Evolutionary conservation across 2,329 filamentous ascomycete species (phyloP).

Genomic region (Fusarium keratoplasticum): DNA sequence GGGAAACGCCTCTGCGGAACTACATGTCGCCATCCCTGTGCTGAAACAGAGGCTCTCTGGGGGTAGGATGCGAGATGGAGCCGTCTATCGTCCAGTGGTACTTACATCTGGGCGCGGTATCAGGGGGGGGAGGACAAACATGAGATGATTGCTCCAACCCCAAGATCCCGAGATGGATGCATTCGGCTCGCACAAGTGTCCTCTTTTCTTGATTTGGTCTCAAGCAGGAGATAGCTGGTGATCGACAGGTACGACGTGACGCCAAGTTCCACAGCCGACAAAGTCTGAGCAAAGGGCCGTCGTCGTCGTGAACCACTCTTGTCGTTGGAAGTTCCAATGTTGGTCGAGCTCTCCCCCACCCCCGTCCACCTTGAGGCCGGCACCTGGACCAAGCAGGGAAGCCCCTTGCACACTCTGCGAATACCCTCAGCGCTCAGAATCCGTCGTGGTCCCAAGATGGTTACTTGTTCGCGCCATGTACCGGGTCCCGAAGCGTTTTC

Average conservation of each 20-base stretch:
- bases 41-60: conserved; percentile 45
- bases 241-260: conserved; percentile 24
- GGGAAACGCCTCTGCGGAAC: conserved; percentile 19
- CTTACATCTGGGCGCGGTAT: conserved; percentile 28
- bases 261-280: conserved; percentile 24
- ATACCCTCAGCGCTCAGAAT: conserved; percentile 26
- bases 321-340: background rate
- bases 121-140: conserved; percentile 26
- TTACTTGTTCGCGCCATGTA: conserved; percentile 11
- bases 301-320: background rate
- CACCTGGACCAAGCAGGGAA: conserved; percentile 20
- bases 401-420: conserved; percentile 22
- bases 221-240: background rate
- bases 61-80: conserved; percentile 30
- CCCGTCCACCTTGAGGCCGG: conserved; percentile 3
- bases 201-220: conserved; percentile 5
- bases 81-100: conserved; percentile 23
- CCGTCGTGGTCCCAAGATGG: conserved; percentile 4
- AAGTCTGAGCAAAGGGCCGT: background rate
- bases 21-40: conserved; percentile 35
- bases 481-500: conserved; percentile 3
- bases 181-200: conserved; percentile 20
- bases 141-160: conserved; percentile 18
- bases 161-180: background rate
- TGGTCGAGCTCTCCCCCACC: background rate